Evolutionary conservation across 73 alveolate genomes (phyloP).

Genomic region (Symbiodinium natans): DNA sequence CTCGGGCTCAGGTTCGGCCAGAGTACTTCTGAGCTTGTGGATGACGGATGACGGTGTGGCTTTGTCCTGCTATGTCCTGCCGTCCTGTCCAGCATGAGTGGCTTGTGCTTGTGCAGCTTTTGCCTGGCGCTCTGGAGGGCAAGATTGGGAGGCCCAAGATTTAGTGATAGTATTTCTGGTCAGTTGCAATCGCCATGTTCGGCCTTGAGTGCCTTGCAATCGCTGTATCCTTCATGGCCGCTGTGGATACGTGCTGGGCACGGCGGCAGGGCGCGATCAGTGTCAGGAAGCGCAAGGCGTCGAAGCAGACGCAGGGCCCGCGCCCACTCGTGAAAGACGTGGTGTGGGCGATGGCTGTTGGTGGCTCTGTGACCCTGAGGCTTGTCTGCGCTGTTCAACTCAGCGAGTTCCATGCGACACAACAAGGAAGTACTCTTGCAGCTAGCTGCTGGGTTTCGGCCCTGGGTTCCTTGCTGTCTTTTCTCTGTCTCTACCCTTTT

Average conservation of each 20-base stretch:
- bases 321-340: not conserved
- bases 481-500: not conserved
- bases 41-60: too few relatives aligned
- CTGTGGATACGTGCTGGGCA: not conserved
- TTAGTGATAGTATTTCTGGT: too few relatives aligned
- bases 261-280: not conserved
- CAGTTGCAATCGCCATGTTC: not conserved
- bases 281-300: not conserved
- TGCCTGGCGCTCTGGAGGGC: too few relatives aligned
- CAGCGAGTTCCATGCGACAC: not conserved
- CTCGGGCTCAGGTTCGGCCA: not conserved
- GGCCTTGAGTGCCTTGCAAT: not conserved
- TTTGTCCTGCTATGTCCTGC: too few relatives aligned
- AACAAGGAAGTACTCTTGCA: not conserved
- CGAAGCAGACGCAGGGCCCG: not conserved
- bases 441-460: constrained; percentile 23
- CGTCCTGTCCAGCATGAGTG: too few relatives aligned
- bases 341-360: not conserved
- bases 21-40: too few relatives aligned
- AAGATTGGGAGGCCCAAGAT: too few relatives aligned
- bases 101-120: too few relatives aligned
- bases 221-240: not conserved
- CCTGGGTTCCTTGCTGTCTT: not conserved
- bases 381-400: not conserved
- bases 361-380: constrained; percentile 5